Percentiles rank a stretch among this genome's conserved stretches.
phyloP scores from a whole-genome alignment of 1,284 basidiomycete species.

The Ganoderma sinense region DNA sequence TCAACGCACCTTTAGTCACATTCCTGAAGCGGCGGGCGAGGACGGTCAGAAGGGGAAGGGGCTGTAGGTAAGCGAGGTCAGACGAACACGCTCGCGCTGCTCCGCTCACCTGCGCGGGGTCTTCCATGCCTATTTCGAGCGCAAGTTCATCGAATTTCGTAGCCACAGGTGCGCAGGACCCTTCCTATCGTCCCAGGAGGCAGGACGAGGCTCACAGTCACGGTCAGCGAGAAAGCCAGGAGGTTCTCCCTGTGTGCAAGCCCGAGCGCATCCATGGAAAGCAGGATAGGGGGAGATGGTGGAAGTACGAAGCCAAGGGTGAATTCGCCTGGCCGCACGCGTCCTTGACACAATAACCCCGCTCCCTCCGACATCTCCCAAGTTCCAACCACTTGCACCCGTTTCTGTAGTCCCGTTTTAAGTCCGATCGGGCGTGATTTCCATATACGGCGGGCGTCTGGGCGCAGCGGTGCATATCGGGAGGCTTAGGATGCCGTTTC shows the following conservation, averaged over 20 bases:
- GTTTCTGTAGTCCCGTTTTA: slow-evolving; percentile 10
- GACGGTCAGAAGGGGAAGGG: neutral
- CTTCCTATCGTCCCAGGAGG: neutral
- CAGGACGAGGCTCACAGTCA: neutral
- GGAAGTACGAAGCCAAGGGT: slow-evolving; percentile 22
- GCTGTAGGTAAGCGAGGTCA: neutral
- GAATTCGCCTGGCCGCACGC: neutral
- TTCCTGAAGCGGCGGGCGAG: neutral
- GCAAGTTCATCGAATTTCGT: neutral
- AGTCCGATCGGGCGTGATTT: slow-evolving; percentile 17
- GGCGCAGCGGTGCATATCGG: slow-evolving; percentile 18
- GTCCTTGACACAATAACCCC: slow-evolving; percentile 8
- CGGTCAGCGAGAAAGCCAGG: neutral
- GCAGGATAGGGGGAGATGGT: slow-evolving; percentile 16
- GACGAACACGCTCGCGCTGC: neutral
- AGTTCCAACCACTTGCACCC: neutral
- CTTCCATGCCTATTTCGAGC: neutral
- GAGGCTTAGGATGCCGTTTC: slow-evolving; percentile 3
- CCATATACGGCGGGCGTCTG: slow-evolving; percentile 14
- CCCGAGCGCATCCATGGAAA: neutral
- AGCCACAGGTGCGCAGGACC: neutral
- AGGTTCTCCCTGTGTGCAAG: neutral
- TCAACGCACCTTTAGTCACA: neutral
- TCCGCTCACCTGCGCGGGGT: neutral
- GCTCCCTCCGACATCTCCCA: slow-evolving; percentile 13